Evolutionary conservation across 75 land plant genomes (phyloP).

Genomic region (Larix kaempferi): DNA sequence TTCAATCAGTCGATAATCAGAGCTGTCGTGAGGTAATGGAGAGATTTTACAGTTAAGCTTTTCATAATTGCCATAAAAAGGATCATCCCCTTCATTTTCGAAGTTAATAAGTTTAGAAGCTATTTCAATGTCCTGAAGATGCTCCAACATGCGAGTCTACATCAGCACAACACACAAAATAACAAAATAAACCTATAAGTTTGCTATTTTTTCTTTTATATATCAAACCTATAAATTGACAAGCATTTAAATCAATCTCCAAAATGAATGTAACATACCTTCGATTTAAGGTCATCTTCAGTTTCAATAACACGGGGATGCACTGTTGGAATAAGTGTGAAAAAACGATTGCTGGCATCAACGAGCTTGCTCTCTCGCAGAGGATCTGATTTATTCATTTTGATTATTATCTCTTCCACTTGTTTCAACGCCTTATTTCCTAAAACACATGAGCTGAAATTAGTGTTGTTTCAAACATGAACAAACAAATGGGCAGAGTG

Average conservation of each 20-base stretch:
- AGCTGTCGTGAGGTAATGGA: conserved; percentile 82
- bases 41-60: conserved; percentile 71
- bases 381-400: conserved; percentile 19
- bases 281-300: conserved; percentile 70
- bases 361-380: conserved; percentile 62
- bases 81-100: conserved; percentile 64
- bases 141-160: conserved; percentile 92
- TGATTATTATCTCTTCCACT: conserved; percentile 76
- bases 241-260: neutral
- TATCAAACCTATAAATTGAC: too few relatives aligned
- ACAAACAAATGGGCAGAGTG: neutral
- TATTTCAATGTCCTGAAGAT: conserved; percentile 92
- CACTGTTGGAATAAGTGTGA: conserved; percentile 93
- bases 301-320: conserved; percentile 82
- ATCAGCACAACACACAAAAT: too few relatives aligned
- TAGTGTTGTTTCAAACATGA: too few relatives aligned
- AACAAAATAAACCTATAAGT: too few relatives aligned
- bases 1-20: conserved; percentile 70
- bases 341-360: conserved; percentile 95
- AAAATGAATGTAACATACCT: conserved; percentile 41
- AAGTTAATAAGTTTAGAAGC: conserved; percentile 83
- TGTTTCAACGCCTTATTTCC: conserved; percentile 91
- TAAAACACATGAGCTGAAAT: conserved; percentile 15
- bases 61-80: conserved; percentile 83
- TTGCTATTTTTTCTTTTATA: too few relatives aligned